Conservation (phyloP, 164 flowering plant species). For the Piper longum region DNA sequence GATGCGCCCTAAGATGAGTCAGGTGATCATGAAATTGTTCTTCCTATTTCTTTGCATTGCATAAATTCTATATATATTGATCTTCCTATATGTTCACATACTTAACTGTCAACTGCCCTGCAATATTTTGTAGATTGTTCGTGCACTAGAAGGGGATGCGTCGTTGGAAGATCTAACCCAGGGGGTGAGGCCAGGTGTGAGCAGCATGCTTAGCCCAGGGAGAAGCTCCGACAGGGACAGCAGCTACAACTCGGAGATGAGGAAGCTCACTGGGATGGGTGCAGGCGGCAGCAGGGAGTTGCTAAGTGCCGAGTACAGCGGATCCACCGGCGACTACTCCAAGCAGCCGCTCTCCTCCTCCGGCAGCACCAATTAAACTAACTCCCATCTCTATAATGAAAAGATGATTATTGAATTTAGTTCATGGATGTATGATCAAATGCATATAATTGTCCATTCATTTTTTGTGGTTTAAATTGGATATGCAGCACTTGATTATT, state of each 20-base stretch:
- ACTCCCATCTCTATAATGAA: too few relatives aligned
- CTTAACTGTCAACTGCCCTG: too few relatives aligned
- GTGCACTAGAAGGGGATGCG: conserved; percentile 63
- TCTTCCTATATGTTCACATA: too few relatives aligned
- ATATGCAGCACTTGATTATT: too few relatives aligned
- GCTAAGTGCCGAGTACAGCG: conserved; percentile 26
- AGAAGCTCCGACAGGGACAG: conserved; percentile 20
- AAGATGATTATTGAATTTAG: too few relatives aligned
- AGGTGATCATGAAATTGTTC: conserved; percentile 22
- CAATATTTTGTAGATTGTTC: conserved; percentile 34
- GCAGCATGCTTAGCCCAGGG: conserved; percentile 11
- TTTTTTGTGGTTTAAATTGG: too few relatives aligned
- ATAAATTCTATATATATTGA: too few relatives aligned
- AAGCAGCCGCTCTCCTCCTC: background rate
- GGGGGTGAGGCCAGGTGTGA: conserved; percentile 30
- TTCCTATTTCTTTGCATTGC: too few relatives aligned
- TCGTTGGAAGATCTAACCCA: conserved; percentile 50
- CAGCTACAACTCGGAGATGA: conserved; percentile 39
- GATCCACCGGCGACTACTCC: conserved; percentile 18
- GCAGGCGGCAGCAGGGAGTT: conserved; percentile 24
- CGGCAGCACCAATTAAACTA: background rate
- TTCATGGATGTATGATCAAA: too few relatives aligned
- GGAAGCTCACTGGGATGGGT: conserved; percentile 38
- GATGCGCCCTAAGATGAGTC: conserved; percentile 80
- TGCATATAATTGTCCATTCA: too few relatives aligned